These are phyloP conservation scores for Yamadazyma pseudoaaseri DNA, from an alignment of 1,139 yeast species.

Conservation along the genomic window DNA sequence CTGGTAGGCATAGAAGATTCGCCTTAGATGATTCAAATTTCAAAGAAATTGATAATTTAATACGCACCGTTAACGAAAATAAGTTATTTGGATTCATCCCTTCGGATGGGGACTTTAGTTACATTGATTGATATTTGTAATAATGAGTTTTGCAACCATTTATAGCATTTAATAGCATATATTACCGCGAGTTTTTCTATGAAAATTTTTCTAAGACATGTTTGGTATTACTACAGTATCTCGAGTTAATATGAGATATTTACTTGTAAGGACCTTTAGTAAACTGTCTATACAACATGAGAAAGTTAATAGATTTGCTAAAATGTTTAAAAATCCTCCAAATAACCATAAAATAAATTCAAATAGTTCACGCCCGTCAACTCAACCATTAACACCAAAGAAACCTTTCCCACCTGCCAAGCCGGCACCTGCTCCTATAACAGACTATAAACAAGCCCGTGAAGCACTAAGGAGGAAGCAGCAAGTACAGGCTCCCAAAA, in stretches of 20 bases:
- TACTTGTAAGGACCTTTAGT: not conserved
- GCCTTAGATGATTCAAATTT: conserved; percentile 76
- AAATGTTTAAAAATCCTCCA: conserved; percentile 14
- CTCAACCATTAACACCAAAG: conserved; percentile 2
- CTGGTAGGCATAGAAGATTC: conserved; percentile 75
- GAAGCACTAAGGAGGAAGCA: conserved; percentile 16
- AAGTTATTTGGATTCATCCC: conserved; percentile 41
- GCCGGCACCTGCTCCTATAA: not conserved
- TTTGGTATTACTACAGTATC: not conserved
- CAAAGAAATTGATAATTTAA: conserved; percentile 70
- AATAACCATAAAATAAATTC: conserved; percentile 1
- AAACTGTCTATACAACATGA: conserved; percentile 10
- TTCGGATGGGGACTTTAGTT: conserved; percentile 44
- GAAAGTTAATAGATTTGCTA: conserved; percentile 29
- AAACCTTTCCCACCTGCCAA: conserved; percentile 1
- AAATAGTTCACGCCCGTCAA: not conserved
- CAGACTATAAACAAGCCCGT: conserved; percentile 14
- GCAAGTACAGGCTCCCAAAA: conserved; percentile 1
- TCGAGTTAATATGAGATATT: not conserved
- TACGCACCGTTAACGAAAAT: conserved; percentile 46
- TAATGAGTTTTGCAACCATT: conserved; percentile 1
- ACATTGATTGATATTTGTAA: conserved; percentile 14
- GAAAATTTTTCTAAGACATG: not conserved
- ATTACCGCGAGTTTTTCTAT: conserved; percentile 2
- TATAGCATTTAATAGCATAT: conserved; percentile 1